Percentiles rank a stretch among this genome's conserved stretches.
These are phyloP conservation scores for Cladosporium sp. DNA, from an alignment of 2,329 filamentous ascomycete genomes.

Conservation along the genomic window DNA sequence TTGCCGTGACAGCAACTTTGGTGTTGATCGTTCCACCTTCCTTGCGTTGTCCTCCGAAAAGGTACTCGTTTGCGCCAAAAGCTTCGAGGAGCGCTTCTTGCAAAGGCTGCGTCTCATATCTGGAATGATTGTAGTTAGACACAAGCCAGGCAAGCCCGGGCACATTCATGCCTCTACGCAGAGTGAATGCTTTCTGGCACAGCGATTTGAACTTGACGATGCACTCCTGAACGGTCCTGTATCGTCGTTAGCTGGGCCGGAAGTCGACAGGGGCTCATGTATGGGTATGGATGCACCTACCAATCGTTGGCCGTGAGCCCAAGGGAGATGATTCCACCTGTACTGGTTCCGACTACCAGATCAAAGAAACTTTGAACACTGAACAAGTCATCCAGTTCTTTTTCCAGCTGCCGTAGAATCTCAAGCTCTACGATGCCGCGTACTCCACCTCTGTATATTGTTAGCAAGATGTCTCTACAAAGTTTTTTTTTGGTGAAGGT, in stretches of 20 bases:
- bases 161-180: constrained; percentile 6
- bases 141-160: constrained; percentile 2
- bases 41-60: constrained; percentile 34
- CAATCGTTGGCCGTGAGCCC: constrained; percentile 34
- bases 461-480: constrained; percentile 1
- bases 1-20: constrained; percentile 42
- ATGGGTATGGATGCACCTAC: neutral
- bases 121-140: constrained; percentile 9
- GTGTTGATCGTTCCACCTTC: constrained; percentile 31
- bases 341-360: constrained; percentile 41
- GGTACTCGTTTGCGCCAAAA: constrained; percentile 26
- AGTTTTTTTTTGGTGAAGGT: constrained; percentile 1
- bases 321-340: constrained; percentile 17
- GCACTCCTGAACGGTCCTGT: constrained; percentile 28
- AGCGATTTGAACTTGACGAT: constrained; percentile 28
- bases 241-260: neutral
- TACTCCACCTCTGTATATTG: constrained; percentile 35
- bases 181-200: constrained; percentile 22
- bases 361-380: constrained; percentile 42
- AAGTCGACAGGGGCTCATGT: too few relatives aligned
- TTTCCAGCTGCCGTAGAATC: constrained; percentile 35
- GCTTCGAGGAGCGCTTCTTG: constrained; percentile 31
- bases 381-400: constrained; percentile 31
- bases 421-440: constrained; percentile 41
- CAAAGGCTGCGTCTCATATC: constrained; percentile 32